Conservation (phyloP, 2,329 filamentous ascomycete species). For the Lachnellula cervina region DNA sequence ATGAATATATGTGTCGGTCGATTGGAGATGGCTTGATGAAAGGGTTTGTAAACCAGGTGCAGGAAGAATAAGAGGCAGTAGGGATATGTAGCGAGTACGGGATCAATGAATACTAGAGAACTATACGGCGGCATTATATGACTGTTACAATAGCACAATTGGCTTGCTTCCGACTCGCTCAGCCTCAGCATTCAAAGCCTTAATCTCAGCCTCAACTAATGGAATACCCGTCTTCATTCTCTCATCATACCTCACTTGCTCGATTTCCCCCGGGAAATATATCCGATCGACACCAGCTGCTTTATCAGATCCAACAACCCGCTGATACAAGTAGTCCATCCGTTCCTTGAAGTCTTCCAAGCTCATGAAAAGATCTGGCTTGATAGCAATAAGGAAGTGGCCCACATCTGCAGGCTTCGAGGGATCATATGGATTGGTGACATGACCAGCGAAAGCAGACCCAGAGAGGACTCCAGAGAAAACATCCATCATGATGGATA, state of each 20-base stretch:
- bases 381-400: constrained; percentile 68
- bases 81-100: background rate
- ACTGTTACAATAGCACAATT: background rate
- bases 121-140: too few relatives aligned
- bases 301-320: constrained; percentile 49
- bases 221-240: constrained; percentile 54
- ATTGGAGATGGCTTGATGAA: background rate
- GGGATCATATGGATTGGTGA: constrained; percentile 71
- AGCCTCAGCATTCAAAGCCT: constrained; percentile 51
- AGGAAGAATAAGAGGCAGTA: background rate
- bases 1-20: constrained; percentile 12
- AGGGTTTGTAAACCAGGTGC: background rate
- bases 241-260: constrained; percentile 49
- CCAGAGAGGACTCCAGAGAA: constrained; percentile 77
- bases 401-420: constrained; percentile 65
- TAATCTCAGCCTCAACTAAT: constrained; percentile 51
- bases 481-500: constrained; percentile 85
- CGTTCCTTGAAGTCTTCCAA: constrained; percentile 63
- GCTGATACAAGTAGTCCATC: constrained; percentile 51
- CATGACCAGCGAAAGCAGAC: constrained; percentile 71
- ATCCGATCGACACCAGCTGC: constrained; percentile 53
- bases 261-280: constrained; percentile 59
- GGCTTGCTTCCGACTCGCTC: constrained; percentile 34
- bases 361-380: constrained; percentile 69
- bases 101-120: too few relatives aligned